Evolutionary conservation across 352 stramenopile species (phyloP).

Genomic region (Achlya hypogyna): DNA sequence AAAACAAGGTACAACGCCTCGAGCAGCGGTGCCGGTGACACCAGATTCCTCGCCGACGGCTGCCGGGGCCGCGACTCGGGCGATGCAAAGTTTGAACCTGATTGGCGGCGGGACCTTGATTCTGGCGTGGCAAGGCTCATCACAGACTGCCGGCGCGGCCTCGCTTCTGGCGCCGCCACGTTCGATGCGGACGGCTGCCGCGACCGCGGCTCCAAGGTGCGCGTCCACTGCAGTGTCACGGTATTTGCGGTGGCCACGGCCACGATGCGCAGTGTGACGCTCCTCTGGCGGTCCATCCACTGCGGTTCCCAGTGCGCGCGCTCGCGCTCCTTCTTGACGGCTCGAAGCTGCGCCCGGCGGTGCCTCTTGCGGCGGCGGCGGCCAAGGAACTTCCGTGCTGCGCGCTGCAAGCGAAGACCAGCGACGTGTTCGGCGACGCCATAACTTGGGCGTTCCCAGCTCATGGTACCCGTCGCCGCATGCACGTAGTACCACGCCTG

Average conservation of each 20-base stretch:
- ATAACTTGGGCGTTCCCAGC: constrained; percentile 15
- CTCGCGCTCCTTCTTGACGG: constrained; percentile 9
- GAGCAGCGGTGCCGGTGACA: not conserved
- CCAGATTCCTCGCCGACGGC: not conserved
- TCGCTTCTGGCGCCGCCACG: too few relatives aligned
- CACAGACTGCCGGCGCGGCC: not conserved
- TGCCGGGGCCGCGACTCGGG: too few relatives aligned
- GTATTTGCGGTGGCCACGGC: not conserved
- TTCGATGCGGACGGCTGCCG: too few relatives aligned
- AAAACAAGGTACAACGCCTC: constrained; percentile 13
- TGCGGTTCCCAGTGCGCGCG: constrained; percentile 10
- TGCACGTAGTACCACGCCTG: constrained; percentile 38
- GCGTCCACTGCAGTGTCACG: not conserved
- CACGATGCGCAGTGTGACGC: not conserved
- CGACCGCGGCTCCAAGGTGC: not conserved
- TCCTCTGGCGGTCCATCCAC: constrained; percentile 15
- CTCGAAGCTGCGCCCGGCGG: not conserved
- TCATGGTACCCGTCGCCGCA: not conserved
- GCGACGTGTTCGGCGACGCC: not conserved
- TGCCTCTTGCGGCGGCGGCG: not conserved
- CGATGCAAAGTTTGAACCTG: not conserved
- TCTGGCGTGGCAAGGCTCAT: too few relatives aligned
- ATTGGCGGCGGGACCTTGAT: too few relatives aligned
- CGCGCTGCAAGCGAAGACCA: not conserved
- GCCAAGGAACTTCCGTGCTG: not conserved